Base-by-base conservation (phyloP, 2,329 filamentous ascomycete genomes). In the Berkeleyomyces rouxiae region DNA sequence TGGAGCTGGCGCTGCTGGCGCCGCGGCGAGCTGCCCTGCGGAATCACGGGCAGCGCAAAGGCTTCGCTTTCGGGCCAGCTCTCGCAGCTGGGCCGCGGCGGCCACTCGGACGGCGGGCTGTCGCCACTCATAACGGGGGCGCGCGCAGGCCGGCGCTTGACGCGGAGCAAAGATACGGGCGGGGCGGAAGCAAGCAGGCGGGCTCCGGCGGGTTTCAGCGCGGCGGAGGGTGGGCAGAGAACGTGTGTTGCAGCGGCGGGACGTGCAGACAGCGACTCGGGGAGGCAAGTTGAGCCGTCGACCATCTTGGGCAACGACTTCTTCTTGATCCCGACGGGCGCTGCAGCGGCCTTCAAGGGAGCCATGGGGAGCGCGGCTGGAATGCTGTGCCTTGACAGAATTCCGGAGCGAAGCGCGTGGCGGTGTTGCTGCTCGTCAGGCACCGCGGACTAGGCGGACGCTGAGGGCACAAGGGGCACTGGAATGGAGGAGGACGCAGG, bases 11-110 rank as follows among this genome's bases (percentile, higher is more conserved):
- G 10, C 7, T 58, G 31, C 33, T 59, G 55, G n/a, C 60, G 62
- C 7, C 64, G 61, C 6, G 0, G 71, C 11, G 77, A 79, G 11
- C 75, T 74, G 2, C 79, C 78, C 65, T 79, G 75, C 3, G 80
- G 79, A 65, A 83, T 77, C 55, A 69, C 71, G 31, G 80, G 80
- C 61, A 84, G 72, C 66, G 61, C 9, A 70, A 71, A 33, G 9
- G 23, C 13, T 31, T 62, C 63, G 13, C 49, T 53, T n/a, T 65
- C 61, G 1, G 57, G 47, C 23, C 36, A 39, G 10, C 58, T 61
- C 23, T 64, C 62, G 39, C 57, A 64, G 40, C 62, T 64, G 6
- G 62, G 62, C 58, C 59, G 31, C 37, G 61, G 62, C 16, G 62
- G 62, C 62, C 62, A 64, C 16, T 43, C 40, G 23, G n/a, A 40